phyloP scores from a whole-genome alignment of 176 grass and related monocot species.

The Poa annua region DNA sequence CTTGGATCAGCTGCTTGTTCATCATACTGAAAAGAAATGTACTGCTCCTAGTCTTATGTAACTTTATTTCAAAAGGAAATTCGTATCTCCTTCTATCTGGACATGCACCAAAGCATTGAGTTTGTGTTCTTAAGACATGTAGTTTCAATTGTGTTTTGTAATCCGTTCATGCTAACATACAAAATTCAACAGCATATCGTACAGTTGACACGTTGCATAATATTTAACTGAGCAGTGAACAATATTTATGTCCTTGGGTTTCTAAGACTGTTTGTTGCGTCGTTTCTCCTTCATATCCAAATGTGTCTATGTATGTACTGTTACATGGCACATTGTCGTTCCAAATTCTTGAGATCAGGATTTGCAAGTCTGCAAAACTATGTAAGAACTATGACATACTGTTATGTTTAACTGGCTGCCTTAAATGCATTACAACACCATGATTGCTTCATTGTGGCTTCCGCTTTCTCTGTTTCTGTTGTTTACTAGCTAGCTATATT shows the following conservation, averaged over 20 bases:
- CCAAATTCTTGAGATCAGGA: conserved; percentile 29
- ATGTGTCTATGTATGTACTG: conserved; percentile 2
- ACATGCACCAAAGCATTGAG: not conserved
- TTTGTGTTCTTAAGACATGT: not conserved
- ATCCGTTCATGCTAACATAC: not conserved
- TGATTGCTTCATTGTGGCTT: conserved; percentile 1
- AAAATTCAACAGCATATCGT: conserved; percentile 7
- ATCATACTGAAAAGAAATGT: conserved; percentile 17
- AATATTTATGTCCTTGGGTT: not conserved
- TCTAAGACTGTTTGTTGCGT: conserved; percentile 27
- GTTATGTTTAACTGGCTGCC: conserved; percentile 30
- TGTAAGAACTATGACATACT: not conserved
- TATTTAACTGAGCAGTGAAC: not conserved
- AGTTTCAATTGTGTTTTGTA: not conserved
- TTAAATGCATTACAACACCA: conserved; percentile 8
- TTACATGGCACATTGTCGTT: conserved; percentile 6
- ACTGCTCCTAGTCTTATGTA: not conserved
- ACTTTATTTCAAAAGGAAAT: conserved; percentile 9
- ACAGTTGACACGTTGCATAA: conserved; percentile 1
- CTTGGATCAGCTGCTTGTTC: conserved; percentile 13
- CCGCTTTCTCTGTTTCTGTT: conserved; percentile 30
- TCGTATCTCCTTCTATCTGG: conserved; percentile 15
- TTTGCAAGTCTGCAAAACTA: conserved; percentile 6
- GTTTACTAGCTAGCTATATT: conserved; percentile 19
- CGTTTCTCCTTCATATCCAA: not conserved